A percentile compares a stretch with the other conserved stretches of the same genome.
These are phyloP conservation scores for Lepidium africanum DNA, from an alignment of 345 rosid species.

Conservation along the genomic window DNA sequence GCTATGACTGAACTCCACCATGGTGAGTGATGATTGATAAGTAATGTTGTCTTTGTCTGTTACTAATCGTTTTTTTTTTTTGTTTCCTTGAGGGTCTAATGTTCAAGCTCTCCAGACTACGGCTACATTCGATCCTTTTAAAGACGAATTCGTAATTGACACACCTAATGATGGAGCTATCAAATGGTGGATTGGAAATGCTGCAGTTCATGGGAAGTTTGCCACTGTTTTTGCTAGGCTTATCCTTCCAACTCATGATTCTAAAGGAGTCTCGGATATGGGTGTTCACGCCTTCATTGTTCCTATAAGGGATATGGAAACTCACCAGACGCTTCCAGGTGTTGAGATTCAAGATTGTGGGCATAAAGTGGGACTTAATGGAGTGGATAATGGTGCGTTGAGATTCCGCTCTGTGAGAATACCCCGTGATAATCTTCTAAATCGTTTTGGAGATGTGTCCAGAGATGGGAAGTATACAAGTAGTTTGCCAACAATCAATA, in stretches of 20 bases:
- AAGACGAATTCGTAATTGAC: conserved; percentile 70
- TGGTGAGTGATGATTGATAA: conserved; percentile 38
- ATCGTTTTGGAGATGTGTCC: conserved; percentile 92
- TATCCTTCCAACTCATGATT: conserved; percentile 81
- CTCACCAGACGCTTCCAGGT: conserved; percentile 83
- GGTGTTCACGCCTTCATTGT: conserved; percentile 98
- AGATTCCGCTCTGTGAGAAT: conserved; percentile 79
- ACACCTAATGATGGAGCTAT: conserved; percentile 95
- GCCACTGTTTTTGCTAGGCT: conserved; percentile 90
- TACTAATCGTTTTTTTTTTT: not conserved
- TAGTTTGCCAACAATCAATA: conserved; percentile 81
- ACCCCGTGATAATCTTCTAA: conserved; percentile 93
- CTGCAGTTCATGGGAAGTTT: conserved; percentile 96
- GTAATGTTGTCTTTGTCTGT: not conserved
- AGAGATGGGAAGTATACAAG: conserved; percentile 94
- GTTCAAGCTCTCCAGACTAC: conserved; percentile 92
- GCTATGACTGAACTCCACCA: conserved; percentile 99
- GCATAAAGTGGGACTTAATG: conserved; percentile 88
- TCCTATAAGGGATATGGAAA: conserved; percentile 79
- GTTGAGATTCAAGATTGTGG: conserved; percentile 95
- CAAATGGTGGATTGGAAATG: conserved; percentile 99
- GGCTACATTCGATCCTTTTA: conserved; percentile 78
- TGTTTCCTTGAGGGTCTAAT: conserved; percentile 54
- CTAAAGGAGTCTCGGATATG: conserved; percentile 70
- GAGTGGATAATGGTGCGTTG: conserved; percentile 97